phyloP scores from a whole-genome alignment of 345 rosid genomes.

The Arabidopsis suecica region DNA sequence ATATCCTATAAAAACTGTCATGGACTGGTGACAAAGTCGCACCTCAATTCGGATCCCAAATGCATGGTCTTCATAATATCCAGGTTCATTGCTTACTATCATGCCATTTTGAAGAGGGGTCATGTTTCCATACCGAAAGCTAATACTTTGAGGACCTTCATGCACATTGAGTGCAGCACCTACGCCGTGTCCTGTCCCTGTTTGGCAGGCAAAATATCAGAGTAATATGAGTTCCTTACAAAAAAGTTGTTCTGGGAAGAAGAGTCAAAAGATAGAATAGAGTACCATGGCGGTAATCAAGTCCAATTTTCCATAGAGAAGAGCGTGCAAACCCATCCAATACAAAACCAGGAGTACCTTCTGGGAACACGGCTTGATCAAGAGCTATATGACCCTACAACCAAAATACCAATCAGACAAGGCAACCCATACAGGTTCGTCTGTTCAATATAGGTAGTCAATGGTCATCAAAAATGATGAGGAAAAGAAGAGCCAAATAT shows the following conservation, averaged over 20 bases:
- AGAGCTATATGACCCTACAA: conserved; percentile 97
- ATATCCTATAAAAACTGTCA: neutral
- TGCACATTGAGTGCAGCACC: conserved; percentile 97
- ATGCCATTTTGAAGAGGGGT: conserved; percentile 83
- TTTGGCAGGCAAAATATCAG: conserved; percentile 36
- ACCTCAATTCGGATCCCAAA: conserved; percentile 99
- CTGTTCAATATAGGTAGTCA: conserved; percentile 11
- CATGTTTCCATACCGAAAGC: conserved; percentile 84
- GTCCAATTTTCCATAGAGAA: conserved; percentile 92
- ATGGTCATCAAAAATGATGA: conserved; percentile 15
- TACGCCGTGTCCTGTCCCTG: conserved; percentile 98
- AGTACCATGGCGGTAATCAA: conserved; percentile 95
- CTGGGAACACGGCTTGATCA: conserved; percentile 93
- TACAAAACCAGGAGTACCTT: conserved; percentile 92
- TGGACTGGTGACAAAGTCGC: conserved; percentile 32
- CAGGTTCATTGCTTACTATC: conserved; percentile 99
- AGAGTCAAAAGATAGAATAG: conserved; percentile 27
- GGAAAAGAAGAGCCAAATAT: conserved; percentile 17
- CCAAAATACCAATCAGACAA: conserved; percentile 26
- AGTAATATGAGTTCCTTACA: conserved; percentile 20
- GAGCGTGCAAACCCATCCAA: conserved; percentile 94
- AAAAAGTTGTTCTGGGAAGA: neutral
- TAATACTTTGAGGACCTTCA: conserved; percentile 98
- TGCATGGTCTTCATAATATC: conserved; percentile 96
- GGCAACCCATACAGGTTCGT: conserved; percentile 1